These are phyloP conservation scores for Lippia alba DNA, from an alignment of 305 asterid genomes.

Conservation along the genomic window DNA sequence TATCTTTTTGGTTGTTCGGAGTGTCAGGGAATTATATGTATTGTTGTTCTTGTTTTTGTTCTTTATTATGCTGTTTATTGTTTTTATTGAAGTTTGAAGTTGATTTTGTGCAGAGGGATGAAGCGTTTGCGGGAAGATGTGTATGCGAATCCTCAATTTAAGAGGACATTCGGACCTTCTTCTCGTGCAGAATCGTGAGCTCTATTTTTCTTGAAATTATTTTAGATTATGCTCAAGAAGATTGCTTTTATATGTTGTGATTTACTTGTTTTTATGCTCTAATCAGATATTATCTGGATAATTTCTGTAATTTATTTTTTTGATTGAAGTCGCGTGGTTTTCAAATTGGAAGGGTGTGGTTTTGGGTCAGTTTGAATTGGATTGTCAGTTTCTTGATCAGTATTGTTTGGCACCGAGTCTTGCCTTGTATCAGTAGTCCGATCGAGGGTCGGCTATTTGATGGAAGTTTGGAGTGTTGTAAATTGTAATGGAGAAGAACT, in stretches of 20 bases:
- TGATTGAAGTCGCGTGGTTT: conserved; percentile 2
- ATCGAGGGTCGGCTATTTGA: conserved; percentile 22
- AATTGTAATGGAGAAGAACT: conserved; percentile 16
- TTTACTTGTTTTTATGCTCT: conserved; percentile 20
- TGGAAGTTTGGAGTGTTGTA: conserved; percentile 21
- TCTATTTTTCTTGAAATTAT: conserved; percentile 6
- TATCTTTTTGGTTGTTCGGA: neutral
- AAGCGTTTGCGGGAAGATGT: conserved; percentile 76
- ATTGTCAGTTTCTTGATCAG: conserved; percentile 29
- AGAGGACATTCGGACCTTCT: conserved; percentile 54
- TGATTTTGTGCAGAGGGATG: conserved; percentile 50
- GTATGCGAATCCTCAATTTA: conserved; percentile 56
- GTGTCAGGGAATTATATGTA: neutral
- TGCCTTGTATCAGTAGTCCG: conserved; percentile 25
- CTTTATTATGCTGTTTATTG: neutral
- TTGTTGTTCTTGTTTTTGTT: conserved; percentile 2
- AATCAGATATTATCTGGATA: conserved; percentile 26
- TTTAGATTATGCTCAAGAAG: conserved; percentile 16
- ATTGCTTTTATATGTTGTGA: conserved; percentile 28
- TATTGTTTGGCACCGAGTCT: conserved; percentile 25
- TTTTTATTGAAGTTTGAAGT: conserved; percentile 35
- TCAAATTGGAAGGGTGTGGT: conserved; percentile 28
- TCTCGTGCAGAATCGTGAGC: conserved; percentile 58
- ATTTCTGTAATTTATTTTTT: neutral
- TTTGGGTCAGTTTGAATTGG: conserved; percentile 42